A percentile compares a stretch with the other conserved stretches of the same genome.
Conservation (phyloP, 768 basidiomycete genomes). For the Lepiota venenata region DNA sequence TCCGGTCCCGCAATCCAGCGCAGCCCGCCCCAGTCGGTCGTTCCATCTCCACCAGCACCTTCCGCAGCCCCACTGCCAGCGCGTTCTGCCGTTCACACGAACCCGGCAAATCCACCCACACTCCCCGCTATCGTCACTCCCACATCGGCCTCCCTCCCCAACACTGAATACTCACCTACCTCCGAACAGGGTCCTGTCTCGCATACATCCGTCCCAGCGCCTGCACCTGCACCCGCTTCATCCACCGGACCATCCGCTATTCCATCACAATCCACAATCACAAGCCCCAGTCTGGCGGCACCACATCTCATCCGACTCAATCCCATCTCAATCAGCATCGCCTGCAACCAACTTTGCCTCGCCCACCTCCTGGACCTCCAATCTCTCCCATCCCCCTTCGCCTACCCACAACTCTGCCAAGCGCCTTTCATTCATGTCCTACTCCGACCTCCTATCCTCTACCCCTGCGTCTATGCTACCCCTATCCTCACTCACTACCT, state of each 20-base stretch:
- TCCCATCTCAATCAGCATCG: not conserved
- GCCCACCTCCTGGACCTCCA: slow-evolving; percentile 16
- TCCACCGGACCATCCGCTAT: slow-evolving; percentile 6
- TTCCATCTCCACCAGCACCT: slow-evolving; percentile 2
- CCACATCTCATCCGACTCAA: not conserved
- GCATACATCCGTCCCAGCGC: slow-evolving; percentile 4
- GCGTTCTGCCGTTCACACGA: not conserved
- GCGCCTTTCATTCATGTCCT: slow-evolving; percentile 86
- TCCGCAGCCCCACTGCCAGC: not conserved
- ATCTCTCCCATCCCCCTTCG: slow-evolving; percentile 32
- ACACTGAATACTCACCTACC: slow-evolving; percentile 13
- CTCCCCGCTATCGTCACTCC: slow-evolving; percentile 40
- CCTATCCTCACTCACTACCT: slow-evolving; percentile 69
- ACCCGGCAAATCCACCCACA: slow-evolving; percentile 7
- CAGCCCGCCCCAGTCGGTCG: slow-evolving; percentile 8
- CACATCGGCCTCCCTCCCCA: slow-evolving; percentile 33
- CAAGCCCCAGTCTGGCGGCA: not conserved
- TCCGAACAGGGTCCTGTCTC: not conserved
- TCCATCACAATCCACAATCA: slow-evolving; percentile 4
- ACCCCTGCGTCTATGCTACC: slow-evolving; percentile 71
- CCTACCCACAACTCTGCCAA: slow-evolving; percentile 50
- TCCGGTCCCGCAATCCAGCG: slow-evolving; percentile 5
- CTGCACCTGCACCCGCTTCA: not conserved
- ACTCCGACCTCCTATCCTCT: slow-evolving; percentile 78
- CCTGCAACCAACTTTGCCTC: slow-evolving; percentile 7